Base-by-base conservation (phyloP, 345 rosid species). In the Citrus unshiu region DNA sequence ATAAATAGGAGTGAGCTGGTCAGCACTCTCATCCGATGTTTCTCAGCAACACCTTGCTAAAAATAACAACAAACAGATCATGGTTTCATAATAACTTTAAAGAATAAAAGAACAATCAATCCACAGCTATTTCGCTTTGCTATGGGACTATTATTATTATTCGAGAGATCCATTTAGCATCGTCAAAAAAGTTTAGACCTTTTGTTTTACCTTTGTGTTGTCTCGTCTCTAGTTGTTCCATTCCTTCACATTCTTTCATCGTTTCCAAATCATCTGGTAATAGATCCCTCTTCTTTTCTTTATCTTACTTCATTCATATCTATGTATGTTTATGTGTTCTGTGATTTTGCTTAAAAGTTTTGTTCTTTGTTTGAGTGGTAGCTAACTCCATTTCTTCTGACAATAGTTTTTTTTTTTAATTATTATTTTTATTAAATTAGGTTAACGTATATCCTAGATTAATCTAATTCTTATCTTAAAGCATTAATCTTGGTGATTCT, bases 31-130 rank as follows among this genome's bases (percentile, higher is more conserved):
- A 25, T 35, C 65, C 57, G 79, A 54, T 56, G 73, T 67, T 76
- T 76, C 79, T 76, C 25, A 56, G 79, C 73, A 67, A 37, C 66
- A 56, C 37, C 66, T 67, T n/a, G 56, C 78, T 68, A 75, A 65
- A 64, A 75, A 65, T 65, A 75, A 75, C 78, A 46, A 29, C 63
- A 49, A 51, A 51, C 5, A 61, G 66, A 49, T 65, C 78, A 18
- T 43, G 29, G 25, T 67, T 43, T 74, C 34, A 30, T 62, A 46
- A 43, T 5, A 8, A 32, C 2, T 49, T 27, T 12, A 76, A 21
- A 24, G 7, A 34, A 18, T 4, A 59, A 67, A 37, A 32, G 39
- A 32, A 49, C 22, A 32, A 2, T 22, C 51, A 13, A 46, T 46
- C 51, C 51, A 46, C 51, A 34, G 72, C 64, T 68, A 21, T 68